Conservation (phyloP, 106 monocot genomes). For the Dendrobium officinale region DNA sequence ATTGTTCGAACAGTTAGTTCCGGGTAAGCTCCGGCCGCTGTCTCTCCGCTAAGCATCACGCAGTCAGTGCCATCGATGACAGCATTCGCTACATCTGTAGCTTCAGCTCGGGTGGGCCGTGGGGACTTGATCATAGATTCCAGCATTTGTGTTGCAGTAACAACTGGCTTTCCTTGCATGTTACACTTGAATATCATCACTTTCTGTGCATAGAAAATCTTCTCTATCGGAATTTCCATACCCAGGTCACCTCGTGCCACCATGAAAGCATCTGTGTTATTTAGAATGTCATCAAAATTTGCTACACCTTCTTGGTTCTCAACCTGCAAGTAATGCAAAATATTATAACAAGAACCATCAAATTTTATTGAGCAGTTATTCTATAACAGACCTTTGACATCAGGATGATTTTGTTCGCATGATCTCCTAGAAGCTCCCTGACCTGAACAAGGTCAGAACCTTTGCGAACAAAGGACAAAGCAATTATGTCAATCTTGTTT, state of each 20-base stretch:
- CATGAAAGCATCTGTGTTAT: constrained; percentile 51
- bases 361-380: no score
- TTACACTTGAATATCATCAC: constrained; percentile 36
- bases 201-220: constrained; percentile 45
- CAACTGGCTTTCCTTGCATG: constrained; percentile 31
- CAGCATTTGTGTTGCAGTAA: constrained; percentile 33
- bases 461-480: constrained; percentile 42
- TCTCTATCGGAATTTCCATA: constrained; percentile 59
- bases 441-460: constrained; percentile 41
- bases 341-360: no score
- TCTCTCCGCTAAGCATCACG: constrained; percentile 39
- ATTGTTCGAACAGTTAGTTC: constrained; percentile 46
- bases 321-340: constrained; percentile 13
- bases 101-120: constrained; percentile 31
- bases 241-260: constrained; percentile 51
- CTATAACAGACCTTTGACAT: constrained; percentile 39
- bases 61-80: constrained; percentile 21
- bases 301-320: constrained; percentile 40
- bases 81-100: constrained; percentile 17
- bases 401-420: constrained; percentile 31
- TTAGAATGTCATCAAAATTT: constrained; percentile 36
- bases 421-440: constrained; percentile 27
- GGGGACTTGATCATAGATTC: constrained; percentile 39
- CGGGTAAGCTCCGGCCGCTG: constrained; percentile 50
- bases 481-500: constrained; percentile 34